phyloP scores from a whole-genome alignment of 2,329 filamentous ascomycete species.

The Arthrocladium fulminans region DNA sequence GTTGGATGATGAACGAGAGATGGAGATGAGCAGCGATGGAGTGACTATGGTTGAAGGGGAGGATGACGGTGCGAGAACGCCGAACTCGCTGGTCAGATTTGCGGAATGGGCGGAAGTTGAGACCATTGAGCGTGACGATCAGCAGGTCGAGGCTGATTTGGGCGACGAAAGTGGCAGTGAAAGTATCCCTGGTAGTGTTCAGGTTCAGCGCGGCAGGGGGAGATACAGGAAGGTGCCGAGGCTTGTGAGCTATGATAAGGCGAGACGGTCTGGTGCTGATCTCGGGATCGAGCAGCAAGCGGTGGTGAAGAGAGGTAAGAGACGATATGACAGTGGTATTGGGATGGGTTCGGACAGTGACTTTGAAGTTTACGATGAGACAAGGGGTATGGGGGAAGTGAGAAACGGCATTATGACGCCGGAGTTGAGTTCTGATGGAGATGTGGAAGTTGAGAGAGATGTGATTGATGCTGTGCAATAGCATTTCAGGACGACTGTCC shows the following conservation, averaged over 20 bases:
- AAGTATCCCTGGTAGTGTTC: conserved; percentile 25
- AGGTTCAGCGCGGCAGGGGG: conserved; percentile 12
- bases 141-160: background rate
- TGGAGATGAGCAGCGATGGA: conserved; percentile 24
- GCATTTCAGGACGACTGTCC: background rate
- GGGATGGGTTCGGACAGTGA: conserved; percentile 26
- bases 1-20: conserved; percentile 26
- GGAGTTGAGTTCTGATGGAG: conserved; percentile 19
- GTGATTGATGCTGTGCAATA: background rate
- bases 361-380: conserved; percentile 26
- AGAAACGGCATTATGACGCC: conserved; percentile 15
- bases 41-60: conserved; percentile 18
- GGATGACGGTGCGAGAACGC: conserved; percentile 35
- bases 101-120: conserved; percentile 29
- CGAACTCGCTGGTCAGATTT: conserved; percentile 32
- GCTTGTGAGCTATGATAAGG: conserved; percentile 11
- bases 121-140: conserved; percentile 1
- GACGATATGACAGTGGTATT: conserved; percentile 33
- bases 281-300: background rate
- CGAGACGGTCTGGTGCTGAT: conserved; percentile 12
- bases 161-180: conserved; percentile 24
- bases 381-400: conserved; percentile 3
- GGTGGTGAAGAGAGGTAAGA: background rate
- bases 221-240: conserved; percentile 11
- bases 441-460: conserved; percentile 9